These are phyloP conservation scores for Claviceps pazoutovae DNA, from an alignment of 2,329 filamentous ascomycete species.

Conservation along the genomic window DNA sequence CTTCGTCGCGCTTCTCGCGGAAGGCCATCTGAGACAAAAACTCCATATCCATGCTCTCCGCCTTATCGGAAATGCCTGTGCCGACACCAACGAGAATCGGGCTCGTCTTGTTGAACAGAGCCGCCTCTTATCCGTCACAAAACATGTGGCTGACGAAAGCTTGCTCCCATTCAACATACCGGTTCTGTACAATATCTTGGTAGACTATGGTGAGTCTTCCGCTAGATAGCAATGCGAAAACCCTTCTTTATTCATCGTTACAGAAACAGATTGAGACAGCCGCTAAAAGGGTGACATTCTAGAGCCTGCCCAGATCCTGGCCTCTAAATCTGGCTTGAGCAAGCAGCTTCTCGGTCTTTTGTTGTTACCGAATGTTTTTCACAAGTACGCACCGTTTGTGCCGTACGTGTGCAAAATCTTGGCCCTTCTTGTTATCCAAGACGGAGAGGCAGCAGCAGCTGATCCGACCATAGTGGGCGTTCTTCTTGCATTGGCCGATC, in stretches of 20 bases:
- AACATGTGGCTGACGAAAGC: slow-evolving; percentile 31
- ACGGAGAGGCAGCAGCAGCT: slow-evolving; percentile 31
- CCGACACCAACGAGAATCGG: slow-evolving; percentile 49
- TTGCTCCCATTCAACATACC: slow-evolving; percentile 40
- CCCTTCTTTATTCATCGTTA: too few relatives aligned
- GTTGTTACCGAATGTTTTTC: slow-evolving; percentile 26
- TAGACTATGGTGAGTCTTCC: slow-evolving; percentile 44
- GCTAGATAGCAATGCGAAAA: too few relatives aligned
- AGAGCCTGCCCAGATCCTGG: slow-evolving; percentile 45
- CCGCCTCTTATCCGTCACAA: slow-evolving; percentile 32
- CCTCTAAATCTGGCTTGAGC: slow-evolving; percentile 37
- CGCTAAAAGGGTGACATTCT: not conserved
- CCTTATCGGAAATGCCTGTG: slow-evolving; percentile 47
- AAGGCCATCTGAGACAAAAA: slow-evolving; percentile 22
- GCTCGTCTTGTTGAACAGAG: slow-evolving; percentile 37
- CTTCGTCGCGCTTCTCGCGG: slow-evolving; percentile 34
- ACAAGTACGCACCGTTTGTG: slow-evolving; percentile 28
- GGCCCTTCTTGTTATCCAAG: slow-evolving; percentile 37
- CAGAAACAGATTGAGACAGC: not conserved
- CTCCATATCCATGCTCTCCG: slow-evolving; percentile 43
- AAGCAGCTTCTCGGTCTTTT: slow-evolving; percentile 35
- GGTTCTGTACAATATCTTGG: slow-evolving; percentile 47
- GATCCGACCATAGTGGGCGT: slow-evolving; percentile 31
- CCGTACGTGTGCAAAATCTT: slow-evolving; percentile 43
- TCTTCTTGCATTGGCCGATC: slow-evolving; percentile 36